Evolutionary conservation across 805 yeast species (phyloP).

Genomic region (Saccharomycopsis fermentans): DNA sequence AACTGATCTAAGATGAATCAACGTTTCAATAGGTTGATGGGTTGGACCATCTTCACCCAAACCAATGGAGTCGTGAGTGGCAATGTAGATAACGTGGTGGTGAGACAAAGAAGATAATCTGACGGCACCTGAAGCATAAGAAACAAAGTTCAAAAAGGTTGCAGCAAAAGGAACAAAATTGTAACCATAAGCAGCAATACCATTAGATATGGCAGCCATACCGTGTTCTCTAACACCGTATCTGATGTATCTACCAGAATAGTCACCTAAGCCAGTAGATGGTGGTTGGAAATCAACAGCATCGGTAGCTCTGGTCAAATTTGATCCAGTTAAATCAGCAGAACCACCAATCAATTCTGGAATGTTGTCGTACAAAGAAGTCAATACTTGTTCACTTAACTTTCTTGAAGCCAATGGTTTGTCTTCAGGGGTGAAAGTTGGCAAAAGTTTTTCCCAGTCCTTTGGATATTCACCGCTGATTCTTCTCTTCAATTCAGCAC

Average conservation of each 20-base stretch:
- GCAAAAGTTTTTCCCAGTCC: conserved; percentile 70
- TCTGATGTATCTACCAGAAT: conserved; percentile 87
- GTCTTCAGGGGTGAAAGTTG: conserved; percentile 70
- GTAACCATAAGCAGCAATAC: conserved; percentile 83
- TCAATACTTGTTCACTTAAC: conserved; percentile 73
- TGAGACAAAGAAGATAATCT: conserved; percentile 78
- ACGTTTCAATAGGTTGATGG: conserved; percentile 84
- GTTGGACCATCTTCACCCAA: conserved; percentile 92
- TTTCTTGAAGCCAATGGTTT: conserved; percentile 88
- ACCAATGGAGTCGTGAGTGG: conserved; percentile 86
- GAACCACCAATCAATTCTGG: conserved; percentile 97
- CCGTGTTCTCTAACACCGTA: conserved; percentile 99
- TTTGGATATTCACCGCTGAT: conserved; percentile 66
- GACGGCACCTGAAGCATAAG: conserved; percentile 80
- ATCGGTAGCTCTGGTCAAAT: conserved; percentile 78
- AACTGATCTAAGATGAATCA: conserved; percentile 76
- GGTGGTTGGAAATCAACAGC: conserved; percentile 93
- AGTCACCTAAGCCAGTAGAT: conserved; percentile 67
- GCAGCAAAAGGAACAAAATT: conserved; percentile 90
- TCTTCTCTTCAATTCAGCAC: conserved; percentile 74
- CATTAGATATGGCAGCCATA: conserved; percentile 97
- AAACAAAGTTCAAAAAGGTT: conserved; percentile 90
- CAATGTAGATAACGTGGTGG: conserved; percentile 78
- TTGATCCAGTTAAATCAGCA: conserved; percentile 96
- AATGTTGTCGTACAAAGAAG: conserved; percentile 46